Percentiles rank a stretch among this genome's conserved stretches.
Conservation (phyloP, 1,284 basidiomycete species). For the Singerocomus inundabilis region DNA sequence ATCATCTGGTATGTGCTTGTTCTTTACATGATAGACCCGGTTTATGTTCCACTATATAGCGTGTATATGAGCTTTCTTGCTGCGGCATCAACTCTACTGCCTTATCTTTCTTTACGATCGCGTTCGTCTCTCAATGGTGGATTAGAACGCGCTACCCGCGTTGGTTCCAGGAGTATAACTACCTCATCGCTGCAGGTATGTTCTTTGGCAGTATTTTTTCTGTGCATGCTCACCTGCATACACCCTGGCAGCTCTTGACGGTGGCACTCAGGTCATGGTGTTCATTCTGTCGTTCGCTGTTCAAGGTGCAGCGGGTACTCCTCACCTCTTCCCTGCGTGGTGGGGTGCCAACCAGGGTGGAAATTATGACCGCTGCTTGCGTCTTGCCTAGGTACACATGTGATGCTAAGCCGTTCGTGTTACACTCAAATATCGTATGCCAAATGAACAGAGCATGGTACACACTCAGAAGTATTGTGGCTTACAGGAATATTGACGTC, state of each 20-base stretch:
- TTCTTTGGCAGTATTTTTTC: too few species aligned
- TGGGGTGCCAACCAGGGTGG: slow-evolving; percentile 49
- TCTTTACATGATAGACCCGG: not conserved
- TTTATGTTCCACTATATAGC: slow-evolving; percentile 10
- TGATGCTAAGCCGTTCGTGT: too few species aligned
- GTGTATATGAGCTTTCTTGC: slow-evolving; percentile 39
- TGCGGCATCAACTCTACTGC: slow-evolving; percentile 49
- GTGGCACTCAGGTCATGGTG: slow-evolving; percentile 66
- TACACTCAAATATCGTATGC: too few species aligned
- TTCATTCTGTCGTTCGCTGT: slow-evolving; percentile 74
- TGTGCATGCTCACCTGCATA: not conserved
- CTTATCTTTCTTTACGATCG: slow-evolving; percentile 44
- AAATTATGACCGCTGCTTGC: slow-evolving; percentile 25
- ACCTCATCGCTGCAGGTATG: slow-evolving; percentile 42
- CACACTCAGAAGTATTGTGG: too few species aligned
- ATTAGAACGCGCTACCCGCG: slow-evolving; percentile 53
- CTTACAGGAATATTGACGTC: too few species aligned
- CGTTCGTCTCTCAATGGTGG: slow-evolving; percentile 57
- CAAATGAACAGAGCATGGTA: too few species aligned
- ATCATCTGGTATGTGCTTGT: slow-evolving; percentile 38
- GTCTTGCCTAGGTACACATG: not conserved
- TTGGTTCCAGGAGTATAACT: slow-evolving; percentile 55
- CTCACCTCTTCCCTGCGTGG: slow-evolving; percentile 60
- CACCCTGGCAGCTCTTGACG: slow-evolving; percentile 45
- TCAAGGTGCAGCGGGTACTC: slow-evolving; percentile 59